phyloP scores from a whole-genome alignment of 192 early-diverging fungal genomes.

The Pilaira anomala region DNA sequence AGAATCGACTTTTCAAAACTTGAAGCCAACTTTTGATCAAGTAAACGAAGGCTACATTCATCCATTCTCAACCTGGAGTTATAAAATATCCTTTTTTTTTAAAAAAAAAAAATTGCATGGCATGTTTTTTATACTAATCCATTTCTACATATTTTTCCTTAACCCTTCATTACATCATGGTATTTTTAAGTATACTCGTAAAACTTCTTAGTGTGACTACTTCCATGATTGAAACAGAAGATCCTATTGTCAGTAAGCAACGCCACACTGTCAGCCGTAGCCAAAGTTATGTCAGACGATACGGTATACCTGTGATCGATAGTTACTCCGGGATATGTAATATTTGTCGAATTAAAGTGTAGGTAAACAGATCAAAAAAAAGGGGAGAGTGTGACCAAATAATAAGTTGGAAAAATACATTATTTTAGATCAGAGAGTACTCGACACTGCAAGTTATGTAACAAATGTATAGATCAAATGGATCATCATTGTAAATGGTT shows the following conservation, averaged over 20 bases:
- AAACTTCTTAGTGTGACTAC: conserved; percentile 31
- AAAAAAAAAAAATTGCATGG: background rate
- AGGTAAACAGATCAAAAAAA: conserved; percentile 10
- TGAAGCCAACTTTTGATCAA: background rate
- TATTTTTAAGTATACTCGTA: conserved; percentile 20
- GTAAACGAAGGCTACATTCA: conserved; percentile 1
- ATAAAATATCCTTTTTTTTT: conserved; percentile 21
- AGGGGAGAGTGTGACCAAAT: too few relatives aligned
- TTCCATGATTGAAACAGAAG: conserved; percentile 28
- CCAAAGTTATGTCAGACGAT: conserved; percentile 29
- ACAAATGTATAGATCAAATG: conserved; percentile 40
- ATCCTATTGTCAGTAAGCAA: conserved; percentile 21
- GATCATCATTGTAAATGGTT: conserved; percentile 42
- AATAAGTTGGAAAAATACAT: background rate
- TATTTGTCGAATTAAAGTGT: conserved; percentile 42
- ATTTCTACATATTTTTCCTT: too few relatives aligned
- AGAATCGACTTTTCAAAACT: conserved; percentile 2
- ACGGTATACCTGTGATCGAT: conserved; percentile 37
- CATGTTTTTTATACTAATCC: too few relatives aligned
- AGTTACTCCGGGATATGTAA: conserved; percentile 28
- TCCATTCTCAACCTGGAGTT: conserved; percentile 5
- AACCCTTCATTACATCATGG: conserved; percentile 34
- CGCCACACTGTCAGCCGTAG: conserved; percentile 18
- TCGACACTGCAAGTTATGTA: conserved; percentile 39
- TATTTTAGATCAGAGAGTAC: conserved; percentile 23